These are phyloP conservation scores for Fusarium goolgardi DNA, from an alignment of 2,329 filamentous ascomycete genomes.

Conservation along the genomic window DNA sequence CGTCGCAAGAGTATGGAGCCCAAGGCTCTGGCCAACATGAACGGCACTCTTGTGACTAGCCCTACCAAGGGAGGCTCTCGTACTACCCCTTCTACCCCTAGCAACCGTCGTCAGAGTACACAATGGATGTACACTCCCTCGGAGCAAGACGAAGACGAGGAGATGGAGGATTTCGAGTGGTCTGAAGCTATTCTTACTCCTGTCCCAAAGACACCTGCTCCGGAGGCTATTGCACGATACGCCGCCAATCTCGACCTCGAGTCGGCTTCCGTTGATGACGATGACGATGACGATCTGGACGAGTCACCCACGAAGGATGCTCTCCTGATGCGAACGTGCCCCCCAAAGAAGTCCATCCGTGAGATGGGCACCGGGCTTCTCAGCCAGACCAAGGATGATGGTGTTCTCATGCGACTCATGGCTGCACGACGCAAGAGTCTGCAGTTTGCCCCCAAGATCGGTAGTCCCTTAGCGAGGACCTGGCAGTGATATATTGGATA, in stretches of 20 bases:
- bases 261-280: conserved; percentile 55
- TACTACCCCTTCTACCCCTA: conserved; percentile 60
- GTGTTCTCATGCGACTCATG: conserved; percentile 72
- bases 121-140: conserved; percentile 68
- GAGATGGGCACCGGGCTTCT: conserved; percentile 60
- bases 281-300: conserved; percentile 42
- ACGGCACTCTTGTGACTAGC: conserved; percentile 68
- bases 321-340: conserved; percentile 65
- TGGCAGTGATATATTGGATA: conserved; percentile 55
- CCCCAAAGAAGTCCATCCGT: conserved; percentile 62
- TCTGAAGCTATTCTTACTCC: conserved; percentile 63
- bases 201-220: conserved; percentile 68
- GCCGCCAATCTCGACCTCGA: conserved; percentile 61
- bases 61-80: conserved; percentile 52
- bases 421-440: conserved; percentile 80
- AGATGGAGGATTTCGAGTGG: conserved; percentile 57
- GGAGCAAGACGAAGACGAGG: conserved; percentile 55
- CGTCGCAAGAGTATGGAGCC: conserved; percentile 87
- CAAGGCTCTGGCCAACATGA: conserved; percentile 73
- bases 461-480: conserved; percentile 74
- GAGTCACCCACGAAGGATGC: conserved; percentile 51
- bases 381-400: conserved; percentile 64
- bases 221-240: conserved; percentile 65
- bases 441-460: conserved; percentile 80
- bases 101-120: conserved; percentile 65